Percentiles rank a stretch among this genome's conserved stretches.
Conservation (phyloP, 176 grass and related monocot species). For the Poa pratensis region DNA sequence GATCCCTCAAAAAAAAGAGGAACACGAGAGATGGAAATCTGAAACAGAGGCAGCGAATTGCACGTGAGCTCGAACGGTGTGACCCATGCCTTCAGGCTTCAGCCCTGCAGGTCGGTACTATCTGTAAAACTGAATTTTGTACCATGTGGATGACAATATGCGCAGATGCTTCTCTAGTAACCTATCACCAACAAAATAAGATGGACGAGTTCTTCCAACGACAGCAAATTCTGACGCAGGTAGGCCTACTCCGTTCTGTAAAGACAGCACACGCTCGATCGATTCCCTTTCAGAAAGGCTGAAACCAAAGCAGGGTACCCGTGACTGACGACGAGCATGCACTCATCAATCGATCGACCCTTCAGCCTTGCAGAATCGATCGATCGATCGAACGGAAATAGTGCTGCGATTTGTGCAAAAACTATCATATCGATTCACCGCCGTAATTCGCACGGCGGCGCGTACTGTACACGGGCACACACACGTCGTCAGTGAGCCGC, state of each 20-base stretch:
- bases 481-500: neutral
- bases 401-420: neutral
- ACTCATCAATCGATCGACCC: neutral
- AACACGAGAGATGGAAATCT: neutral
- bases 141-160: neutral
- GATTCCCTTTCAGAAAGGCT: constrained; percentile 11
- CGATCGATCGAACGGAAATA: neutral
- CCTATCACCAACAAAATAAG: too few relatives aligned
- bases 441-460: constrained; percentile 4
- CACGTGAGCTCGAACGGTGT: neutral
- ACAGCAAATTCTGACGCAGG: constrained; percentile 2
- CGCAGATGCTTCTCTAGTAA: constrained; percentile 4
- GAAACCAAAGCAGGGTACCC: neutral
- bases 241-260: constrained; percentile 33
- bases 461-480: constrained; percentile 12
- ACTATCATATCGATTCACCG: neutral
- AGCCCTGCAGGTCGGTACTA: neutral
- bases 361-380: neutral
- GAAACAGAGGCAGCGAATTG: neutral
- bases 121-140: neutral
- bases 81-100: neutral
- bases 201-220: neutral
- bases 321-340: neutral
- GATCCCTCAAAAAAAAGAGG: too few relatives aligned
- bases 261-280: constrained; percentile 37